Conservation (phyloP, 805 yeast genomes). For the Barnettozyma californica region DNA sequence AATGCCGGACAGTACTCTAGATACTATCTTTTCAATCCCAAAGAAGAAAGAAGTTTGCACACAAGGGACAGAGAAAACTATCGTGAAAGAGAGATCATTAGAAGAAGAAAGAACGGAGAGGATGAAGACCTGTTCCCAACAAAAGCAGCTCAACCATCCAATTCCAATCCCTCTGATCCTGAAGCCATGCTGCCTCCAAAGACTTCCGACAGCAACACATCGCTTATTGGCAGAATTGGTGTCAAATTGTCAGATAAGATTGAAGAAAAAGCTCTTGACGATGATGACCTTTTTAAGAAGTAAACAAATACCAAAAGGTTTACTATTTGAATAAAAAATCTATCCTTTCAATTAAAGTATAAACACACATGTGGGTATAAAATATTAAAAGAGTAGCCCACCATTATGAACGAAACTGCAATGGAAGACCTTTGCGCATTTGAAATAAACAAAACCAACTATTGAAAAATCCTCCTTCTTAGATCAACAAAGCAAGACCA, state of each 20-base stretch:
- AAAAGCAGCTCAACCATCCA: background rate
- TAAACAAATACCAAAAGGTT: background rate
- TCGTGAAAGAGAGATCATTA: slow-evolving; percentile 20
- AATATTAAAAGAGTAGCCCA: background rate
- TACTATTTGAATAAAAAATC: background rate
- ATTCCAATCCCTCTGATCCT: background rate
- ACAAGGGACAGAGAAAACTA: slow-evolving; percentile 3
- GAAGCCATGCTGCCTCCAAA: background rate
- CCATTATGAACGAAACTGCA: background rate
- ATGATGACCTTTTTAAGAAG: slow-evolving; percentile 12
- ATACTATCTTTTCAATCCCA: slow-evolving; percentile 25
- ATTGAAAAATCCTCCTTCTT: slow-evolving; percentile 4
- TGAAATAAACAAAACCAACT: background rate
- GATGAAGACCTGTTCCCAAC: slow-evolving; percentile 22
- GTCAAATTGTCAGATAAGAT: slow-evolving; percentile 1
- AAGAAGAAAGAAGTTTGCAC: slow-evolving; percentile 6
- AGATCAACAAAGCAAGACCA: slow-evolving; percentile 43
- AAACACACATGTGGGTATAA: background rate
- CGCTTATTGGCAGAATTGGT: slow-evolving; percentile 4
- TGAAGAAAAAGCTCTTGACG: slow-evolving; percentile 4
- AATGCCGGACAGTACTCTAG: slow-evolving; percentile 24
- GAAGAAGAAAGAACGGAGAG: slow-evolving; percentile 16
- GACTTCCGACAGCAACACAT: background rate
- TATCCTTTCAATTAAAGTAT: background rate
- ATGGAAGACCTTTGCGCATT: background rate